Base-by-base conservation (phyloP, 1,284 basidiomycete species). In the Pascua guehoae region DNA sequence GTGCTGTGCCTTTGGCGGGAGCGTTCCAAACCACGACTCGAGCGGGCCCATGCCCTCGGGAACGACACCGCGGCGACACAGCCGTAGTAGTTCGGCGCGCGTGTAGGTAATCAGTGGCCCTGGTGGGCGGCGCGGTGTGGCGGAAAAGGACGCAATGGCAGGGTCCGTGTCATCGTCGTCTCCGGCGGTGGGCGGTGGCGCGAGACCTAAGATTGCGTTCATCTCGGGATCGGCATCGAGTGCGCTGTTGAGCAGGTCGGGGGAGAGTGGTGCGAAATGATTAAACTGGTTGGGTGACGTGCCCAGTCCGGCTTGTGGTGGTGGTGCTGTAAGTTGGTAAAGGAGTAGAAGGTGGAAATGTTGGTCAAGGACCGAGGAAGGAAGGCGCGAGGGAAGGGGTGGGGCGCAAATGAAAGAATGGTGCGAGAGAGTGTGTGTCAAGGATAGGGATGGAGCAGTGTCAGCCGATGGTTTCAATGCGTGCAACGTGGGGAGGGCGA, bases 181-280 rank as follows among this genome's bases (percentile, higher is more conserved):
- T 8, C 43, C 49, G 24, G 43, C 53, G 9, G 40, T 7, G n/a
- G 16, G 43, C 17, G 16, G 16, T 14, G 58, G 54, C 37, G 48
- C 54, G 37, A 60, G 44, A 45, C 60, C 67, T 1, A 69, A 56
- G 16, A 69, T 57, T 32, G 54, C 58, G 40, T 61, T 67, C 52
- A 69, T 60, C 51, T 65, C 61, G n/a, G 60, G 61, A 45, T 65
- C 65, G 39, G 38, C 58, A 32, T 66, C 62, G n/a, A 66, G 57
- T 12, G 55, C 54, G 41, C 62, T 68, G 56, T 67, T 64, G 14
- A 61, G 54, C 24, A 65, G 54, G 57, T 75, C 71, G 1, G 73
- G 73, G 2, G 73, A 74, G 4, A 74, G 56, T 10, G 73, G 62
- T 8, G 73, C 62, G 59, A 74, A 75, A 17, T 71, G 72, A 56